Evolutionary conservation across 1,284 basidiomycete species (phyloP), one percentile per base, ranked within the genome.

Genomic region (Fistulina hepatica): DNA sequence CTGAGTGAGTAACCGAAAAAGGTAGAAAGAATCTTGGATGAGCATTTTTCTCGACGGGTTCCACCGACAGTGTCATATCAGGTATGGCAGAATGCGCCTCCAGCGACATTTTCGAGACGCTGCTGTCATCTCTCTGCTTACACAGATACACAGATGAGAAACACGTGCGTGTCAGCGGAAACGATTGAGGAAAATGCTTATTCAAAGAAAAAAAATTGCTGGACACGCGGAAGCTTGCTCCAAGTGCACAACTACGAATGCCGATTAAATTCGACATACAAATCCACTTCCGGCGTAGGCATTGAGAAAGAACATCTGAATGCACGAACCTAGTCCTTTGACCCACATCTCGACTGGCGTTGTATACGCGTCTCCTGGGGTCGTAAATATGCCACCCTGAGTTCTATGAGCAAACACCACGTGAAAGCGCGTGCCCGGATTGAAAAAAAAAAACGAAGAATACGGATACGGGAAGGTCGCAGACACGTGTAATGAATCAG

Each of bases 341-440:
- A 85, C 71, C 80, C 84, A 86, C 80, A 88, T 83, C 50, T 86
- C 82, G 23, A 86, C 71, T 2, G 84, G 83, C 4, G 81, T 82
- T 21, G 81, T 86, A 52, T 81, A 84, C 19, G 81, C 80, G 59
- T 86, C 82, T 22, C 82, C 82, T 3, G 80, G 79, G 0, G 81
- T 82, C 27, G 82, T 86, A 57, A 86, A 84, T 44, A 86, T 82
- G 5, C 83, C 84, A 28, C 82, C 80, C 46, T 81, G 78, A 1
- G 83, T 88, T 55, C 84, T 88, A 30, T 30, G 23, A n/a, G n/a
- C n/a, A n/a, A n/a, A n/a, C n/a, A n/a, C n/a, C n/a, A n/a, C n/a
- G n/a, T n/a, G n/a, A n/a, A n/a, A n/a, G n/a, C 13, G 28, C 20
- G 7, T 30, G 15, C 33, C 19, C 25, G 22, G 33, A 31, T 40